Percentiles rank a stretch among this genome's conserved stretches.
These are phyloP conservation scores for Magnolia officinalis DNA, from an alignment of 164 flowering plant species.

Conservation along the genomic window DNA sequence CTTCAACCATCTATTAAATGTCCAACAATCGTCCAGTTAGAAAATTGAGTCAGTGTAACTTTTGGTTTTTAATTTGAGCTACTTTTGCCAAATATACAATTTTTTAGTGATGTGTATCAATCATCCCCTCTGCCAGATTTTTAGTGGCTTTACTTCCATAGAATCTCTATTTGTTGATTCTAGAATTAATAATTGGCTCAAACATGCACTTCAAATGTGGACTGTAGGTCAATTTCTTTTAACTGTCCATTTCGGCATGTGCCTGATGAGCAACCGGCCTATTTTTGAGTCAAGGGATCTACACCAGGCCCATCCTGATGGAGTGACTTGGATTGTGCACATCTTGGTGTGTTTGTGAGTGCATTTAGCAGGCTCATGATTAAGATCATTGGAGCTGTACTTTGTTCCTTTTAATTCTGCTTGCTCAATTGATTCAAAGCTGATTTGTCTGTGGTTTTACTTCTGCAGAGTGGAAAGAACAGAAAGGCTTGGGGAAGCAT, in stretches of 20 bases:
- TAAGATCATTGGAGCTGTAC: not conserved
- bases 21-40: not conserved
- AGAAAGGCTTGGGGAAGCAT: slow-evolving; percentile 56
- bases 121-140: not conserved
- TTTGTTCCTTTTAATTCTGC: not conserved
- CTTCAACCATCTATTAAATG: no score
- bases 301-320: not conserved
- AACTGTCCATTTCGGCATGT: not conserved
- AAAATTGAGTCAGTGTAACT: not conserved
- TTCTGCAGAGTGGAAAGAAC: slow-evolving; percentile 39
- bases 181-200: not conserved
- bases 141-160: not conserved
- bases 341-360: no score
- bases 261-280: not conserved
- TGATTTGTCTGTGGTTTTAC: not conserved
- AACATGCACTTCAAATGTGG: not conserved
- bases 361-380: no score
- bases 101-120: not conserved
- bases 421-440: not conserved
- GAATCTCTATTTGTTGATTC: not conserved
- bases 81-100: not conserved
- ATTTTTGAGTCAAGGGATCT: not conserved
- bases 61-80: not conserved
- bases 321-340: not conserved
- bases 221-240: not conserved